A percentile compares a stretch with the other conserved stretches of the same genome.
phyloP scores from a whole-genome alignment of 2,329 filamentous ascomycete species.

The Curvularia hawaiiensis region DNA sequence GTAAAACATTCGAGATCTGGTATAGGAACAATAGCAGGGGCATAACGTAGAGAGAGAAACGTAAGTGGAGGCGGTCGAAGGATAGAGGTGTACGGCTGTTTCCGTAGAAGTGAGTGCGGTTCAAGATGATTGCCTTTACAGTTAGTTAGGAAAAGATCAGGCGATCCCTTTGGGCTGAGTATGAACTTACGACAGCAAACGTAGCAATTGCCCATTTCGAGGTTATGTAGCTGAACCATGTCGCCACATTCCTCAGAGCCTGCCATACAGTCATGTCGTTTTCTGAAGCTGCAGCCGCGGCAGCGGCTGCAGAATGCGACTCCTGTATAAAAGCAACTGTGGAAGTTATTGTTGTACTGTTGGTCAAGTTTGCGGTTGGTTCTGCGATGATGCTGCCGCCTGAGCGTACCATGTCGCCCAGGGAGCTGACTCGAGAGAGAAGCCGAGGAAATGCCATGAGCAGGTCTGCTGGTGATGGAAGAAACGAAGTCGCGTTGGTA shows the following conservation, averaged over 20 bases:
- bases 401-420: conserved; percentile 61
- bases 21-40: conserved; percentile 46
- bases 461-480: conserved; percentile 70
- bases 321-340: conserved; percentile 50
- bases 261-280: conserved; percentile 54
- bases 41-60: conserved; percentile 40
- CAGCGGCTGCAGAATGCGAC: conserved; percentile 49
- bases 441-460: conserved; percentile 73
- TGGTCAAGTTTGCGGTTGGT: conserved; percentile 57
- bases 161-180: background rate
- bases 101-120: conserved; percentile 91
- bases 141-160: conserved; percentile 6
- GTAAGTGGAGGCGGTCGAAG: conserved; percentile 68
- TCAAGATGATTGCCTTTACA: conserved; percentile 75
- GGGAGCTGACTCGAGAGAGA: conserved; percentile 69
- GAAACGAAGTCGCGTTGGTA: conserved; percentile 44
- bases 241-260: conserved; percentile 72
- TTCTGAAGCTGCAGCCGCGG: conserved; percentile 38
- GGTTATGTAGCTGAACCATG: conserved; percentile 77
- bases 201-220: conserved; percentile 83
- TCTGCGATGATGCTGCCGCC: conserved; percentile 66
- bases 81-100: conserved; percentile 82
- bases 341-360: conserved; percentile 48
- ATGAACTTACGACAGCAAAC: conserved; percentile 68
- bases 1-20: conserved; percentile 73